These are phyloP conservation scores for Neurospora intermedia DNA, from an alignment of 495 filamentous ascomycete genomes.

Conservation along the genomic window DNA sequence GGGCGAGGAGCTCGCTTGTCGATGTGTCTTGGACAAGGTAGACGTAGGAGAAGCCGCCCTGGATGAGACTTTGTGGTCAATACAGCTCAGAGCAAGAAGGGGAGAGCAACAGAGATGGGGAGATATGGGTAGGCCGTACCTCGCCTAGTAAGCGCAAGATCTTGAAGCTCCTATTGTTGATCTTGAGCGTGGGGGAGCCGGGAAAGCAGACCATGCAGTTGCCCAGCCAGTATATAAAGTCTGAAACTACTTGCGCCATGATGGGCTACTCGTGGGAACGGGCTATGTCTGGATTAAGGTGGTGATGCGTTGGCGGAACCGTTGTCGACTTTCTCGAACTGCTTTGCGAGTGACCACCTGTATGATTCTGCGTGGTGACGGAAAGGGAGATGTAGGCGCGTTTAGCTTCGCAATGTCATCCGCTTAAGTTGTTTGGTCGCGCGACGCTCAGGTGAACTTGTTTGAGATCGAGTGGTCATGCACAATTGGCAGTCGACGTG, in stretches of 20 bases:
- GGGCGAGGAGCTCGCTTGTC: conserved; percentile 72
- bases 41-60: conserved; percentile 97
- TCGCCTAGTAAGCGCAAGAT: conserved; percentile 87
- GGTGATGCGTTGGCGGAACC: background rate
- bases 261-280: conserved; percentile 10
- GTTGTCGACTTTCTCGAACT: background rate
- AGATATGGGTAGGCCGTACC: conserved; percentile 31
- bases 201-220: conserved; percentile 95
- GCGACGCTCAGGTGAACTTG: background rate
- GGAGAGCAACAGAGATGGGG: background rate
- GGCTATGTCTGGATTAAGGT: background rate
- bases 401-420: background rate
- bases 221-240: conserved; percentile 80
- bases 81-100: background rate
- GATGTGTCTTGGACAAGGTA: conserved; percentile 91
- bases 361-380: background rate
- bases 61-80: background rate
- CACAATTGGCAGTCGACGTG: background rate
- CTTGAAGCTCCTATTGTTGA: conserved; percentile 92
- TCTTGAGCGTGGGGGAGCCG: conserved; percentile 81
- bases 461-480: background rate
- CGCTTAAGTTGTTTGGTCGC: background rate
- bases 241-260: conserved; percentile 81
- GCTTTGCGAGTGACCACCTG: background rate
- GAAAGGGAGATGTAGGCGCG: background rate